Conservation (phyloP, 805 yeast species). For the Zygoascus biomembranicola region DNA sequence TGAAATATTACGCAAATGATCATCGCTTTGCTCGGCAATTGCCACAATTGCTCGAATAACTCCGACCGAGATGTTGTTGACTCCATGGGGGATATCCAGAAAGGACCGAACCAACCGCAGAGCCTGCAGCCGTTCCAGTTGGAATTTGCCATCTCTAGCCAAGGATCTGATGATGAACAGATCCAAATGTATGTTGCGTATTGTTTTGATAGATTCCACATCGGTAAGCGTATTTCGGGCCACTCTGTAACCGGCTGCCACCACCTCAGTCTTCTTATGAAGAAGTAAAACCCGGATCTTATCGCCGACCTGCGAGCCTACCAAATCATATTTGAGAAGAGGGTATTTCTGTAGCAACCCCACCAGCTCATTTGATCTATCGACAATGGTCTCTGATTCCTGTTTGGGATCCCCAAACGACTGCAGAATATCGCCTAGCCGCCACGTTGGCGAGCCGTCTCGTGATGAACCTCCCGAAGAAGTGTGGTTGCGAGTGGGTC, state of each 20-base stretch:
- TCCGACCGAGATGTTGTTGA: constrained; percentile 47
- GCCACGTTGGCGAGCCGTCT: constrained; percentile 47
- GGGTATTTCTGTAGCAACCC: constrained; percentile 49
- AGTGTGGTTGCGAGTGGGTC: not conserved
- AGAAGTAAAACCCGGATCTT: constrained; percentile 53
- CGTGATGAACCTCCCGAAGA: constrained; percentile 2
- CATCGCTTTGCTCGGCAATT: constrained; percentile 47
- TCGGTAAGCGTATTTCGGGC: constrained; percentile 56
- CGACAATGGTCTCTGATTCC: constrained; percentile 42
- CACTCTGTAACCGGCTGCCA: constrained; percentile 69
- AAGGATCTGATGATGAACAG: constrained; percentile 56
- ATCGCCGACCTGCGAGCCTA: constrained; percentile 27
- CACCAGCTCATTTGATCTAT: constrained; percentile 60
- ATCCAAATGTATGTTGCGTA: constrained; percentile 51
- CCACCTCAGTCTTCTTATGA: constrained; percentile 49
- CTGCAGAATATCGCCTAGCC: constrained; percentile 53
- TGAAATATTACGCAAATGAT: constrained; percentile 41
- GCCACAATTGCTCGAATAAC: constrained; percentile 60
- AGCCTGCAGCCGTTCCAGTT: constrained; percentile 70
- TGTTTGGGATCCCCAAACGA: constrained; percentile 44
- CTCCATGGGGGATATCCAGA: constrained; percentile 47
- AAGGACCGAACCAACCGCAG: constrained; percentile 60
- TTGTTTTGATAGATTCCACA: constrained; percentile 42
- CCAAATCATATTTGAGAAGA: constrained; percentile 54
- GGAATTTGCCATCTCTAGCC: constrained; percentile 44